These are phyloP conservation scores for Hanseniaspora jakobsenii DNA, from an alignment of 805 yeast species.

Conservation along the genomic window DNA sequence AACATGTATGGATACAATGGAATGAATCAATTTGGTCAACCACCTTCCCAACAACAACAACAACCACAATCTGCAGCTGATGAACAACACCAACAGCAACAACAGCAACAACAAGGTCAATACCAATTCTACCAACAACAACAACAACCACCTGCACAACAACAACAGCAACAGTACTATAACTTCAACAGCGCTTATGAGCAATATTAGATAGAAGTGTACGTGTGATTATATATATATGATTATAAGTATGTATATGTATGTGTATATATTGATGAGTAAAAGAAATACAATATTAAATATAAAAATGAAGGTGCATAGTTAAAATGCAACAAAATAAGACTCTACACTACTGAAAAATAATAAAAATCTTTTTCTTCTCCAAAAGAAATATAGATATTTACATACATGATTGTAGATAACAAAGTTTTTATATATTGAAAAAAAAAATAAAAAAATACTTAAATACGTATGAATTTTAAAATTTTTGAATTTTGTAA, in stretches of 20 bases:
- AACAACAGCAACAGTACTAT: conserved; percentile 27
- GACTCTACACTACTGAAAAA: too few species aligned
- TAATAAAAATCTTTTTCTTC: too few species aligned
- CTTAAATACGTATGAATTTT: too few species aligned
- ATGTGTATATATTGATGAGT: not conserved
- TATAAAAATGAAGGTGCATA: too few species aligned
- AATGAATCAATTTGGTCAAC: conserved; percentile 10
- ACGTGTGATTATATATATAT: too few species aligned
- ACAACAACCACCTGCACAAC: conserved; percentile 24
- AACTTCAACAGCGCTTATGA: conserved; percentile 24
- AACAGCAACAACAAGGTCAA: conserved; percentile 17
- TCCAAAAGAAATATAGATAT: too few species aligned
- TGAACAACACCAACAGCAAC: conserved; percentile 21
- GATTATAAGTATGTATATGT: conserved; percentile 15
- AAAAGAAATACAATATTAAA: too few species aligned
- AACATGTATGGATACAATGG: conserved; percentile 22
- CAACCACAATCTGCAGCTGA: conserved; percentile 20
- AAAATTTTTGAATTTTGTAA: too few species aligned
- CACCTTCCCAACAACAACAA: conserved; percentile 20
- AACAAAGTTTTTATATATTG: too few species aligned
- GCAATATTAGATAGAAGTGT: conserved; percentile 17
- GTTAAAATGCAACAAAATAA: too few species aligned
- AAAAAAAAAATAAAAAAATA: too few species aligned
- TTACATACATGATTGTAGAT: too few species aligned
- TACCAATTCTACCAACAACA: conserved; percentile 12